phyloP scores from a whole-genome alignment of 305 asterid species.

The Rubia peregrina region DNA sequence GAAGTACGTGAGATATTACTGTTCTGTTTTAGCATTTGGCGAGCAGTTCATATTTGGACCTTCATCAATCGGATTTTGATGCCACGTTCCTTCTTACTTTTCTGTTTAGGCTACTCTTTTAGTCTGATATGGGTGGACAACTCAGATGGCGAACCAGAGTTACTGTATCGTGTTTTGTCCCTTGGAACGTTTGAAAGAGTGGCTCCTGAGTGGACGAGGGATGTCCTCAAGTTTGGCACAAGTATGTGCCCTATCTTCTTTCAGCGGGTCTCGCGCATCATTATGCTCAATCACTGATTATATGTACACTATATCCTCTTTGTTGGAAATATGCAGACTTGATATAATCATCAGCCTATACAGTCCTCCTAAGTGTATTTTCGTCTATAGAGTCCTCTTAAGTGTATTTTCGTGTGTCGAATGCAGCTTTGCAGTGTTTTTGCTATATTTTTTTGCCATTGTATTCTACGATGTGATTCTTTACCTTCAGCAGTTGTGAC shows the following conservation, averaged over 20 bases:
- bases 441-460: no score
- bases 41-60: background rate
- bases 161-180: conserved; percentile 52
- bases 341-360: background rate
- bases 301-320: background rate
- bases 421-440: background rate
- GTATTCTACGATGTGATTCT: no score
- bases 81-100: background rate
- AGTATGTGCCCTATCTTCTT: conserved; percentile 64
- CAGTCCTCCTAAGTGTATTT: background rate
- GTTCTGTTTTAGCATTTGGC: background rate
- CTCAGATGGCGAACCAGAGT: conserved; percentile 41
- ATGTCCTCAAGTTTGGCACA: conserved; percentile 53
- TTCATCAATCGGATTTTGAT: conserved; percentile 1
- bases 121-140: conserved; percentile 59
- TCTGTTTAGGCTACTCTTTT: conserved; percentile 65
- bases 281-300: conserved; percentile 26
- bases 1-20: background rate
- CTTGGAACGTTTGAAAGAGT: conserved; percentile 76
- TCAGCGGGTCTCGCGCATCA: conserved; percentile 50
- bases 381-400: background rate
- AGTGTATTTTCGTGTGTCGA: background rate
- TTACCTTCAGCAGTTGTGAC: background rate
- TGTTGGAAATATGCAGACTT: background rate
- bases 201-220: conserved; percentile 91